These are phyloP conservation scores for Capsella rubella DNA, from an alignment of 441 rosid species.

Conservation along the genomic window DNA sequence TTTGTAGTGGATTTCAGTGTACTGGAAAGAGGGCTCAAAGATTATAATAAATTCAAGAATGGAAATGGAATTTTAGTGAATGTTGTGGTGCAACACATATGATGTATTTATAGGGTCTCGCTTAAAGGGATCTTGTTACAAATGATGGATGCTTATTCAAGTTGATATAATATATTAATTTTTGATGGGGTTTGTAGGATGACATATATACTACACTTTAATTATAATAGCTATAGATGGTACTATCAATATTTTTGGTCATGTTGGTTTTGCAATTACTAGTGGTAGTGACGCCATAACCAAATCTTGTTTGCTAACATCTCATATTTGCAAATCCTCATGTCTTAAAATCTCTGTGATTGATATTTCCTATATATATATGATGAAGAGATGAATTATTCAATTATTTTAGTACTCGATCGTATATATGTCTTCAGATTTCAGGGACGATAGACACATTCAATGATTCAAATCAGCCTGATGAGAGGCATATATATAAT, in stretches of 20 bases:
- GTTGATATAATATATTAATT: constrained; percentile 24
- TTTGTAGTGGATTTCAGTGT: constrained; percentile 21
- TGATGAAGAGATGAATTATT: not conserved
- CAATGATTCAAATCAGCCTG: not conserved
- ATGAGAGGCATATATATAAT: not conserved
- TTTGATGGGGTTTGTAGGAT: not conserved
- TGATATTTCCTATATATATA: no score
- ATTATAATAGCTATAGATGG: no score
- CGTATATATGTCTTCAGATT: not conserved
- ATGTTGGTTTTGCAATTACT: not conserved
- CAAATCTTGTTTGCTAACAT: not conserved
- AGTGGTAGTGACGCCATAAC: not conserved
- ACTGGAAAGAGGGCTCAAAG: constrained; percentile 36
- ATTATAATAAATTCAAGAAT: constrained; percentile 21
- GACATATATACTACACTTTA: no score
- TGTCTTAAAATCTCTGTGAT: not conserved
- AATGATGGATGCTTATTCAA: constrained; percentile 38
- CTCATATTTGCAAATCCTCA: no score
- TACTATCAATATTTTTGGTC: not conserved
- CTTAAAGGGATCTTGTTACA: constrained; percentile 6
- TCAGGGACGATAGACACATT: not conserved
- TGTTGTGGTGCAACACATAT: constrained; percentile 39
- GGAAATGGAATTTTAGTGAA: constrained; percentile 27
- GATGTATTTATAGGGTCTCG: constrained; percentile 44
- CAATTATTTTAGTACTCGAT: not conserved